Evolutionary conservation across 176 grass and related monocot species (phyloP), one percentile per base, ranked within the genome.

Genomic region (Aechmea fasciata): DNA sequence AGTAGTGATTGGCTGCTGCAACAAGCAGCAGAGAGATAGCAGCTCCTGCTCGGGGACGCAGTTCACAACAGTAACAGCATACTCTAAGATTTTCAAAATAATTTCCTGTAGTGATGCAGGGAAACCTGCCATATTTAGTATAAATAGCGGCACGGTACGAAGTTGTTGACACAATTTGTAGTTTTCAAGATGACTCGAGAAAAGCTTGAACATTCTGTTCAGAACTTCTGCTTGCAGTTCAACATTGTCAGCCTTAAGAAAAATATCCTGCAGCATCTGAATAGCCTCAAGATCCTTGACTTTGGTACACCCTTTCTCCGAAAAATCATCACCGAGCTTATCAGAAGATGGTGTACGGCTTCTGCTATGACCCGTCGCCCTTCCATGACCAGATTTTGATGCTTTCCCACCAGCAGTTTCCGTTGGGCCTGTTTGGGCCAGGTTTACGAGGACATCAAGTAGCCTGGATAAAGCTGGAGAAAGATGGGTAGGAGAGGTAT

Each of bases 181-280:
- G 63, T 99, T 99, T 75, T 99, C 95, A 77, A 94, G 84, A 85
- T 99, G 95, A 53, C 95, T 90, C 2, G 95, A 99, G 77, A 99
- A 99, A 76, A 99, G 93, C 78, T 94, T 99, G 69, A 99, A 99
- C 90, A 99, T 90, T 91, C 95, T 90, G 79, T 99, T 94, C 48
- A 99, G 82, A 77, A 99, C 95, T 84, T 99, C 95, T 33, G 87
- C 90, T 79, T 99, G 90, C 49, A 94, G 88, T 83, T 99, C 90
- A 51, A 90, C 77, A 79, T 99, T 99, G 64, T 99, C 90, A 52
- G 95, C 95, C 73, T 99, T 99, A 12, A 99, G 85, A 87, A 99
- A 99, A 76, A 99, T 94, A 82, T 99, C 95, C 64, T 99, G 95
- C 59, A 99, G 84, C 95, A 88, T 94, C 81, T 99, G 95, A 67